Evolutionary conservation across 306 rosid species (phyloP), one percentile per base, ranked within the genome.

Genomic region (Morella rubra): DNA sequence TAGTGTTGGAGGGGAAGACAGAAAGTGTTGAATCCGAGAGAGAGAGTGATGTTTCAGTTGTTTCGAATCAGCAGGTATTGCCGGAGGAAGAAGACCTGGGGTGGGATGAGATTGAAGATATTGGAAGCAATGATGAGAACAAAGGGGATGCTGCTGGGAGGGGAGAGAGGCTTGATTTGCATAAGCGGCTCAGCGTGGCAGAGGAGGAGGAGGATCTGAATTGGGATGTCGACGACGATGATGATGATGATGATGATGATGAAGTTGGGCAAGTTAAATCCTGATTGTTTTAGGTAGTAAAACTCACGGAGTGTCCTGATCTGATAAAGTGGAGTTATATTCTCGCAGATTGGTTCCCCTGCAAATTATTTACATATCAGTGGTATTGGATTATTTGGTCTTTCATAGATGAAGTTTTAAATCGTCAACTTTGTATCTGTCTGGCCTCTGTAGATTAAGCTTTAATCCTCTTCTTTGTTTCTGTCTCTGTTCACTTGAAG

Each of bases 31-130:
- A 77, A 65, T 94, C 98, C 0, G 83, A 84, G 83, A 90, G 83
- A 76, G 97, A 90, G 47, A 90, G 98, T 45, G 99, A 95, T 73
- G 84, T 95, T 67, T 95, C 99, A 2, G 70, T 95, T 44, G 86
- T 92, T 84, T 95, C 99, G 0, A 95, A 89, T 89, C 92, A 86
- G 84, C 89, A 84, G 47, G 85, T 89, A 5, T 81, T 81, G 83
- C 88, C 89, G 0, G 98, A 85, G 81, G 99, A 92, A 70, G 98
- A 91, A 78, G 91, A 95, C 55, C 81, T 89, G 12, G 88, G 95
- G 44, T 95, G 99, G 99, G 97, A 95, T 74, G 88, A 95, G 81
- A 89, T 95, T 82, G 99, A 92, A 76, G 97, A 88, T 41, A 75
- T 89, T 70, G 90, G 83, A 73, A 90, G 86, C 86, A 76, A 76